A percentile compares a stretch with the other conserved stretches of the same genome.
Evolutionary conservation across 345 rosid species (phyloP).

Genomic region (Odontarrhena argentea): DNA sequence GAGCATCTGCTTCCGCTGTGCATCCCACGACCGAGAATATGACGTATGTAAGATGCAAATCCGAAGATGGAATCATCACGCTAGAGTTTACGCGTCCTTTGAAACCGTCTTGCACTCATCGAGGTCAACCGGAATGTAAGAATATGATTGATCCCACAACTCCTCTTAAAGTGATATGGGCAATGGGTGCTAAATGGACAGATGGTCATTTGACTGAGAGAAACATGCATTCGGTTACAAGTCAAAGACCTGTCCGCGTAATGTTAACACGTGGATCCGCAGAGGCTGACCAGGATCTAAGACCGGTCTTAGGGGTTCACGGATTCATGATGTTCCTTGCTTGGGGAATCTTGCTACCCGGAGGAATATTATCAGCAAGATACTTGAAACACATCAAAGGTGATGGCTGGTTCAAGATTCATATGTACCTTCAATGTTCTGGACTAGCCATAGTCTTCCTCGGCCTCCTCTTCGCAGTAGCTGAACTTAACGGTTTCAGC

Average conservation of each 20-base stretch:
- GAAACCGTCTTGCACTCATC: conserved; percentile 63
- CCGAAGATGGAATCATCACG: conserved; percentile 90
- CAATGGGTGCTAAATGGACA: conserved; percentile 93
- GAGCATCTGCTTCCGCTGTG: conserved; percentile 66
- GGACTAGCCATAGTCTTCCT: conserved; percentile 82
- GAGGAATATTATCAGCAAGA: conserved; percentile 84
- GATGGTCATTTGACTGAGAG: conserved; percentile 68
- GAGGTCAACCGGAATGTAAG: conserved; percentile 59
- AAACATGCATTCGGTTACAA: conserved; percentile 89
- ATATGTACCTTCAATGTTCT: conserved; percentile 87
- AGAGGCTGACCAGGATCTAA: conserved; percentile 91
- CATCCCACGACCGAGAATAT: conserved; percentile 78
- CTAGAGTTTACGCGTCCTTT: conserved; percentile 84
- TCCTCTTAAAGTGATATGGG: conserved; percentile 92
- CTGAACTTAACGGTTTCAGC: conserved; percentile 79
- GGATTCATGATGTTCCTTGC: conserved; percentile 99
- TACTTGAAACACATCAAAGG: conserved; percentile 94
- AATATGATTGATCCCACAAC: conserved; percentile 91
- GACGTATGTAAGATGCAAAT: conserved; percentile 84
- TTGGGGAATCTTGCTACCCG: conserved; percentile 96
- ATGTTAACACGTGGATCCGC: conserved; percentile 80
- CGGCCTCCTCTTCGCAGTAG: conserved; percentile 89
- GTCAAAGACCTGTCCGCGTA: conserved; percentile 86
- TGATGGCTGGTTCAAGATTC: conserved; percentile 90
- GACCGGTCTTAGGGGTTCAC: conserved; percentile 90